Evolutionary conservation across 441 rosid genomes (phyloP).

Genomic region (Pelargonium hybrid): DNA sequence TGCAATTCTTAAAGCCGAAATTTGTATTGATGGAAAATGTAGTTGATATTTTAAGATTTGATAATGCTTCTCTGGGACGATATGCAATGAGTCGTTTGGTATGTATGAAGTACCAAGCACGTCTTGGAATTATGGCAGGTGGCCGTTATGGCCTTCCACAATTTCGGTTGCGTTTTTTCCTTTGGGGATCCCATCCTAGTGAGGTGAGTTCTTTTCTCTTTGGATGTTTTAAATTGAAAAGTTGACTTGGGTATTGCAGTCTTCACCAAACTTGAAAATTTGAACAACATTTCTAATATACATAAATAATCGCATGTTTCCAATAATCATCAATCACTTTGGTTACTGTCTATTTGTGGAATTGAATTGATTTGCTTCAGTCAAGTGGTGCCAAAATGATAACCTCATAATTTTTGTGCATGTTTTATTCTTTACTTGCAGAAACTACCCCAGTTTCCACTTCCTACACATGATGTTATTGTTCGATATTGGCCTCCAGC

Average conservation of each 20-base stretch:
- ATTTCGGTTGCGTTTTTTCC: slow-evolving; percentile 60
- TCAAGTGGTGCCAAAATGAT: neutral
- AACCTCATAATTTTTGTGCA: neutral
- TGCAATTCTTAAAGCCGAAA: slow-evolving; percentile 52
- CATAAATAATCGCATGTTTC: neutral
- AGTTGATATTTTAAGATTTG: slow-evolving; percentile 56
- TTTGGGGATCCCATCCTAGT: slow-evolving; percentile 60
- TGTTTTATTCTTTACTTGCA: slow-evolving; percentile 17
- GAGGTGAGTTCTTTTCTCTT: slow-evolving; percentile 28
- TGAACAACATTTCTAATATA: neutral
- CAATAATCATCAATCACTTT: neutral
- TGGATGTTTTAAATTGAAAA: neutral
- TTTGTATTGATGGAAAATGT: slow-evolving; percentile 78
- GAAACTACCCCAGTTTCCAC: slow-evolving; percentile 63
- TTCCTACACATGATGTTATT: slow-evolving; percentile 73
- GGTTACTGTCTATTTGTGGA: neutral
- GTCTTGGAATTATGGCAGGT: slow-evolving; percentile 77
- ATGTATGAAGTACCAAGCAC: slow-evolving; percentile 55
- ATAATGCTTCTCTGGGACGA: slow-evolving; percentile 48
- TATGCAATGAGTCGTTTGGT: slow-evolving; percentile 58
- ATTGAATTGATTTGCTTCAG: neutral
- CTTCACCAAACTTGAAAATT: neutral
- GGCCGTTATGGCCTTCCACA: slow-evolving; percentile 87
- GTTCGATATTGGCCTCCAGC: slow-evolving; percentile 44
- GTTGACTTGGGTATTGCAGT: neutral